Percentiles rank a stretch among this genome's conserved stretches.
phyloP scores from a whole-genome alignment of 441 rosid genomes.

The Populus hybrid region DNA sequence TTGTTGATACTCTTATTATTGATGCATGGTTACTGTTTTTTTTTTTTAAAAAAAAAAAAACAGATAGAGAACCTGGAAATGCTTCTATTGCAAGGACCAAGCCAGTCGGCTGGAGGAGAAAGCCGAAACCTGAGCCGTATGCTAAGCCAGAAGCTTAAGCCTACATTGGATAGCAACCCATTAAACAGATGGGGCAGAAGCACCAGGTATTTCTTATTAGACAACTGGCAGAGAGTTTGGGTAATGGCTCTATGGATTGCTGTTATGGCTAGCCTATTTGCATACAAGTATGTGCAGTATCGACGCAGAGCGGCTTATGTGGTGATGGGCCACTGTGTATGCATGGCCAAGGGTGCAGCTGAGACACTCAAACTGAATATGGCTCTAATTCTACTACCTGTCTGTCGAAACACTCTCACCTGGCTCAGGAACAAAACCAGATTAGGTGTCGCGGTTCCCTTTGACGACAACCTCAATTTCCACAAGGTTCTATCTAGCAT shows the following conservation, averaged over 20 bases:
- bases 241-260: constrained; percentile 75
- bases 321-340: constrained; percentile 84
- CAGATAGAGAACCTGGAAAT: constrained; percentile 81
- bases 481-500: constrained; percentile 51
- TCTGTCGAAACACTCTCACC: constrained; percentile 83
- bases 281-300: constrained; percentile 74
- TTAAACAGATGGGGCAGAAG: constrained; percentile 39
- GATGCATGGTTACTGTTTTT: constrained; percentile 6
- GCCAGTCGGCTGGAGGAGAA: constrained; percentile 66
- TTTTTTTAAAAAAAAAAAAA: constrained; percentile 37
- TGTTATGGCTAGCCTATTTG: constrained; percentile 51
- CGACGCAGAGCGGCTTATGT: constrained; percentile 43
- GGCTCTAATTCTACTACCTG: constrained; percentile 85
- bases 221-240: constrained; percentile 92
- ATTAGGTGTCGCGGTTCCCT: constrained; percentile 68
- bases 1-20: not conserved
- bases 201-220: constrained; percentile 62
- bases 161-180: constrained; percentile 60
- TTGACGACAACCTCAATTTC: constrained; percentile 90
- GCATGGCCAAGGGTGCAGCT: constrained; percentile 89
- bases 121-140: constrained; percentile 77
- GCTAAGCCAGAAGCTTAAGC: constrained; percentile 81
- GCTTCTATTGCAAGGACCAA: constrained; percentile 74
- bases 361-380: constrained; percentile 89
- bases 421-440: constrained; percentile 90